Base-by-base conservation (phyloP, 768 basidiomycete genomes). In the Termitomyces sp. region DNA sequence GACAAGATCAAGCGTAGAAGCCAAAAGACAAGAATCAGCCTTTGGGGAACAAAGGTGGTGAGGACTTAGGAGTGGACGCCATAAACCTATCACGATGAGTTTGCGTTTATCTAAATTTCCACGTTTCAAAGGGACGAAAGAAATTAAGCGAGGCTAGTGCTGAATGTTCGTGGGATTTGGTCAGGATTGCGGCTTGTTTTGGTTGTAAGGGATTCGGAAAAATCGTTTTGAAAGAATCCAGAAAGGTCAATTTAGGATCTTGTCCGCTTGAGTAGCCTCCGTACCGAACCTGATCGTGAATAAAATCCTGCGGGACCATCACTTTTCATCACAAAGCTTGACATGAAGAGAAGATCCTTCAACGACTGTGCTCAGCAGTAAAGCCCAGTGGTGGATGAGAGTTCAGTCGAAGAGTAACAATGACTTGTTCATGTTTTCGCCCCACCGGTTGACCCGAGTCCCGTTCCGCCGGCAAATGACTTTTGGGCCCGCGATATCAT, bases 61-160 rank as follows among this genome's bases (percentile, higher is more conserved):
- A 6, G 6, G 1, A 11, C 6, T 6, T n/a, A n/a, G n/a, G n/a
- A 12, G 34, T 34, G 2, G 34, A 7, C 3, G 35, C 16, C 16
- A 17, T 37, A 5, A 37, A 17, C 16, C 16, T 3, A 32, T 21
- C 28, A 30, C 30, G 30, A 32, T 7, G 65, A 64, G 65, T 16
- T 14, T 43, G 32, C 57, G 59, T 63, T 63, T 65, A 65, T 52
- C 56, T 63, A 61, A 42, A 41, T 42, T 51, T 58, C 34, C 55
- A 62, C 55, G 57, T 62, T 59, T 48, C 10, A 47, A 58, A 59
- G 56, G 56, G 54, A 56, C 60, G 48, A 19, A 39, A 40, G 16
- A 55, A 35, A 17, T 45, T 54, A 59, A 61, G 58, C 53, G 59
- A 57, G 47, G 21, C 43, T n/a, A n/a, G n/a, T n/a, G n/a, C n/a